Evolutionary conservation across 257 asterid genomes (phyloP).

Genomic region (Gardenia jasminoides): DNA sequence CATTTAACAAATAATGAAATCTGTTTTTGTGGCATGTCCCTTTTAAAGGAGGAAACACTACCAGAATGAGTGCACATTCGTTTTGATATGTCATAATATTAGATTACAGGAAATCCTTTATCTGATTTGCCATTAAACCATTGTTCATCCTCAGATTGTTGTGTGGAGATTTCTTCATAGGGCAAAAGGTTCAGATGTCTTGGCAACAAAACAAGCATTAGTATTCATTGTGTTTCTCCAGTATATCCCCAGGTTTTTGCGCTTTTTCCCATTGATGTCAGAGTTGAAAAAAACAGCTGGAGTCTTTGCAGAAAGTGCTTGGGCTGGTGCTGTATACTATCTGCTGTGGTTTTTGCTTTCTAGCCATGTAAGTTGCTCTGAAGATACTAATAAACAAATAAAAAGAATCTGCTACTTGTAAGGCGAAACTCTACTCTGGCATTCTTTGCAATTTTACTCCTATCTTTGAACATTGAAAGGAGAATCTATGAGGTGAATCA

Average conservation of each 20-base stretch:
- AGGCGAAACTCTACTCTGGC: background rate
- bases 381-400: background rate
- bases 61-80: background rate
- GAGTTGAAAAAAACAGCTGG: conserved; percentile 94
- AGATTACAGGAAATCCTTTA: background rate
- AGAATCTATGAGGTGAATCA: background rate
- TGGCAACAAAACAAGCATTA: conserved; percentile 68
- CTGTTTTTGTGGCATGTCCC: background rate
- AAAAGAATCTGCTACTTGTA: background rate
- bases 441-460: background rate
- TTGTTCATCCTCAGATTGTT: conserved; percentile 54
- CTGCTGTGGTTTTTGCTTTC: conserved; percentile 90
- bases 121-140: background rate
- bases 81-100: background rate
- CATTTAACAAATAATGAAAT: background rate
- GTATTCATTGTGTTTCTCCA: conserved; percentile 71
- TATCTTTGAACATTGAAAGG: background rate
- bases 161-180: conserved; percentile 76
- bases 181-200: conserved; percentile 67
- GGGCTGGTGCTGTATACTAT: conserved; percentile 99
- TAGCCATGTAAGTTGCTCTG: conserved; percentile 71
- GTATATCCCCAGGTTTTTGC: conserved; percentile 73
- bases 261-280: conserved; percentile 75
- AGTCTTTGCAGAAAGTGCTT: conserved; percentile 93
- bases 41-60: background rate